phyloP scores from a whole-genome alignment of 805 yeast species.

The Ogataea minuta region DNA sequence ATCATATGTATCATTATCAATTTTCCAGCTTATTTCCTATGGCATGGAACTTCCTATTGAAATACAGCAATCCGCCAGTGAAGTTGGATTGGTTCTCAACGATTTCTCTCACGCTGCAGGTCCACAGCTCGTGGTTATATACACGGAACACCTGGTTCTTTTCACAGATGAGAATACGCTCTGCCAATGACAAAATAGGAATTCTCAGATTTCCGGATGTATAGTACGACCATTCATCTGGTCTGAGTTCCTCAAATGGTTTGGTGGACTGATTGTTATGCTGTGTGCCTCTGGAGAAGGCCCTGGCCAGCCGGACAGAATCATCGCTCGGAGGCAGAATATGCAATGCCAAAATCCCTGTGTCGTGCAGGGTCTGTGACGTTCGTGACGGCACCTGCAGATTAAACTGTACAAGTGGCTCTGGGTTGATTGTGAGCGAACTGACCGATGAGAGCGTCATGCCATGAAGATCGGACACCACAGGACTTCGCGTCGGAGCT shows the following conservation, averaged over 20 bases:
- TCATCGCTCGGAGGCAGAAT: conserved; percentile 58
- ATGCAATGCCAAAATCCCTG: conserved; percentile 67
- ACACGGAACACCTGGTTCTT: conserved; percentile 52
- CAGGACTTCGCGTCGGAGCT: conserved; percentile 35
- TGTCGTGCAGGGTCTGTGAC: conserved; percentile 58
- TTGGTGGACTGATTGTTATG: conserved; percentile 39
- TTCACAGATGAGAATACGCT: conserved; percentile 61
- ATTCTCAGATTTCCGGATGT: conserved; percentile 30
- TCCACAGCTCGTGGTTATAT: conserved; percentile 90
- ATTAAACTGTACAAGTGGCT: conserved; percentile 80
- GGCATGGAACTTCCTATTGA: conserved; percentile 58
- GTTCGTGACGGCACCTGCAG: conserved; percentile 85
- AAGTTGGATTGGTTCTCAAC: conserved; percentile 36
- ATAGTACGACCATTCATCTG: conserved; percentile 38
- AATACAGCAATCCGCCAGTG: conserved; percentile 64
- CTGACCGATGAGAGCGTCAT: conserved; percentile 84
- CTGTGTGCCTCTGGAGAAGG: conserved; percentile 56
- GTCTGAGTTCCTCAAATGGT: conserved; percentile 50
- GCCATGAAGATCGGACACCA: conserved; percentile 50
- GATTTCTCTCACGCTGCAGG: conserved; percentile 70
- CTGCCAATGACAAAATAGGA: conserved; percentile 57
- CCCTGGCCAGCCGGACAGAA: conserved; percentile 59
- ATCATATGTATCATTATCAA: conserved; percentile 3
- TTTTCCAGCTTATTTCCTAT: conserved; percentile 29
- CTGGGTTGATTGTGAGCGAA: conserved; percentile 75